These are phyloP conservation scores for Lasiosphaeris hirsuta DNA, from an alignment of 495 filamentous ascomycete species.

Conservation along the genomic window DNA sequence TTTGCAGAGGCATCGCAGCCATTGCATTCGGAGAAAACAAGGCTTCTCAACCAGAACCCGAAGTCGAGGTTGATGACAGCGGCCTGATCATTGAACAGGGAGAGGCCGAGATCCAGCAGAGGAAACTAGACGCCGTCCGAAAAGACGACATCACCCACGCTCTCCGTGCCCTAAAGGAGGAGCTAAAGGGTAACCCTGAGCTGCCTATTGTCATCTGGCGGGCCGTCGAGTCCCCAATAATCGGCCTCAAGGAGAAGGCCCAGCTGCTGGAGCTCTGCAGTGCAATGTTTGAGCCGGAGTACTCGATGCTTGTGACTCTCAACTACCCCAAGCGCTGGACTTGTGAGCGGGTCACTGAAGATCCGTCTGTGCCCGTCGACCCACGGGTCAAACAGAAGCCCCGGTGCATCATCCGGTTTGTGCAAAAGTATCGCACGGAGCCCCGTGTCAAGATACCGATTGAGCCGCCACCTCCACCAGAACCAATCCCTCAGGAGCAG, in stretches of 20 bases:
- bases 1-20: slow-evolving; percentile 70
- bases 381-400: slow-evolving; percentile 18
- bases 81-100: slow-evolving; percentile 80
- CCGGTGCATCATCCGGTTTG: slow-evolving; percentile 31
- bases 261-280: slow-evolving; percentile 73
- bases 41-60: slow-evolving; percentile 26
- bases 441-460: slow-evolving; percentile 21
- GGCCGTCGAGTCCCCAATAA: slow-evolving; percentile 64
- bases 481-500: slow-evolving; percentile 20
- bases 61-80: slow-evolving; percentile 37
- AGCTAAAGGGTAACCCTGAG: slow-evolving; percentile 58
- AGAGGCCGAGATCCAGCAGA: slow-evolving; percentile 55
- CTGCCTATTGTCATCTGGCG: slow-evolving; percentile 74
- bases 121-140: slow-evolving; percentile 66
- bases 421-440: slow-evolving; percentile 29
- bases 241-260: slow-evolving; percentile 68
- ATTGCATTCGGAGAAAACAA: slow-evolving; percentile 70
- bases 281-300: slow-evolving; percentile 65
- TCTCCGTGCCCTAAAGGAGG: slow-evolving; percentile 66
- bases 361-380: slow-evolving; percentile 1
- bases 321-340: slow-evolving; percentile 71
- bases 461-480: slow-evolving; percentile 15
- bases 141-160: slow-evolving; percentile 75
- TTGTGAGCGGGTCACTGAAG: slow-evolving; percentile 44
- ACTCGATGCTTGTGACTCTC: slow-evolving; percentile 59